Conservation (phyloP, 805 yeast genomes). For the Brettanomyces anomalus region DNA sequence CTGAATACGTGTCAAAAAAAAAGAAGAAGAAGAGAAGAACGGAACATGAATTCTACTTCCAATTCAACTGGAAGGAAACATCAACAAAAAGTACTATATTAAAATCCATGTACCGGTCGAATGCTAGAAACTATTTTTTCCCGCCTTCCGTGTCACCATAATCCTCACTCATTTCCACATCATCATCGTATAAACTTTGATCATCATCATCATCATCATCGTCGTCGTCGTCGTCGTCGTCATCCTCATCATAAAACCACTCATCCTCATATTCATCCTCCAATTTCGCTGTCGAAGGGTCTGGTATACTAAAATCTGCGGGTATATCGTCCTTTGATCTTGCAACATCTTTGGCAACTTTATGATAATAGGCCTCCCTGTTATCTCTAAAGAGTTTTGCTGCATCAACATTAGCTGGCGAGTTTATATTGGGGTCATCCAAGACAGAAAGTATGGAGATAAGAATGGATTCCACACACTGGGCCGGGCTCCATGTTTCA, state of each 20-base stretch:
- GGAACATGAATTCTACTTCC: no score
- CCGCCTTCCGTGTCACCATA: conserved; percentile 29
- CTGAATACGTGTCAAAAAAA: no score
- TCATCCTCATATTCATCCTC: conserved; percentile 42
- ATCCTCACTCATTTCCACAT: conserved; percentile 37
- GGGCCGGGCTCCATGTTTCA: conserved; percentile 93
- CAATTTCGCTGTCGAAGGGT: conserved; percentile 29
- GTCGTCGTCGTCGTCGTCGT: conserved; percentile 39
- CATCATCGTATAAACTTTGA: conserved; percentile 33
- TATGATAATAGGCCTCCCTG: conserved; percentile 64
- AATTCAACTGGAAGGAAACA: background rate
- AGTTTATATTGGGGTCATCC: conserved; percentile 87
- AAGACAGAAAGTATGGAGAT: conserved; percentile 83
- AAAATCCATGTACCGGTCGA: background rate
- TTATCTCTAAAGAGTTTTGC: conserved; percentile 83
- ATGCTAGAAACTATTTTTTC: conserved; percentile 7
- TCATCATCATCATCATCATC: conserved; percentile 41
- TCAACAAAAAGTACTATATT: background rate
- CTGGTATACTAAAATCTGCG: conserved; percentile 75
- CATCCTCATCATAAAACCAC: conserved; percentile 51
- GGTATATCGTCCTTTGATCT: conserved; percentile 82
- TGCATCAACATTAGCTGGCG: conserved; percentile 97
- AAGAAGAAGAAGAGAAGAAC: no score
- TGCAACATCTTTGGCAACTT: conserved; percentile 75
- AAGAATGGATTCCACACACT: conserved; percentile 84